Conservation (phyloP, 2,329 filamentous ascomycete genomes). For the Cladobotryum mycophilum region DNA sequence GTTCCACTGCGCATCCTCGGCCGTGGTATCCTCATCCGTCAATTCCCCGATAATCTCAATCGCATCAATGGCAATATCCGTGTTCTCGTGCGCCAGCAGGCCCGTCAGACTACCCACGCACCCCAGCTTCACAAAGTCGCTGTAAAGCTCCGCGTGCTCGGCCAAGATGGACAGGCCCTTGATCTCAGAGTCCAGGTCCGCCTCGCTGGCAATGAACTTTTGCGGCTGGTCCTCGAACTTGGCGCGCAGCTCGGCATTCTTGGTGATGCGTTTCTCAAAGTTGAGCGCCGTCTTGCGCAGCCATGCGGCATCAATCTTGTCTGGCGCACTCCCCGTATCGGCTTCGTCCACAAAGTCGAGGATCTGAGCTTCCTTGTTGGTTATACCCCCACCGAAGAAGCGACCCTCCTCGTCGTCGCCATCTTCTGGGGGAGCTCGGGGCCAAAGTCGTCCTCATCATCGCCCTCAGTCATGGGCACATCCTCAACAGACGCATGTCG, state of each 20-base stretch:
- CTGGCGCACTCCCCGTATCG: constrained; percentile 40
- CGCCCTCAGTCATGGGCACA: constrained; percentile 40
- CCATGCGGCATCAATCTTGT: constrained; percentile 81
- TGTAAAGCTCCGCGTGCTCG: constrained; percentile 79
- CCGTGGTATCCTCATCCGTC: constrained; percentile 86
- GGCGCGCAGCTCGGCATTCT: constrained; percentile 83
- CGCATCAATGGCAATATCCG: constrained; percentile 88
- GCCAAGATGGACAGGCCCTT: constrained; percentile 80
- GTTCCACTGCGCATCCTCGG: constrained; percentile 75
- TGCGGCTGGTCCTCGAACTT: constrained; percentile 74
- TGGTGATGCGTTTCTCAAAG: constrained; percentile 86
- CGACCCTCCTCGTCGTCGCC: constrained; percentile 82
- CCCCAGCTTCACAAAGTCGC: constrained; percentile 70
- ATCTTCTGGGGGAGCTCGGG: constrained; percentile 44
- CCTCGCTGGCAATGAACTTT: constrained; percentile 81
- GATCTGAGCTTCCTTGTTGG: constrained; percentile 70
- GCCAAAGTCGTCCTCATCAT: constrained; percentile 44
- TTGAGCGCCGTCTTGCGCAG: constrained; percentile 71
- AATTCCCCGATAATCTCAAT: constrained; percentile 86
- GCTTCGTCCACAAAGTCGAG: constrained; percentile 75
- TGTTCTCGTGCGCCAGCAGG: constrained; percentile 88
- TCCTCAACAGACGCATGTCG: constrained; percentile 41
- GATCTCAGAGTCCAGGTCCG: constrained; percentile 82
- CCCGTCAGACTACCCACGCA: constrained; percentile 69
- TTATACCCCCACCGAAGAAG: constrained; percentile 92